Evolutionary conservation across 495 filamentous ascomycete genomes (phyloP).

Genomic region (Chaetomium cochliodes): DNA sequence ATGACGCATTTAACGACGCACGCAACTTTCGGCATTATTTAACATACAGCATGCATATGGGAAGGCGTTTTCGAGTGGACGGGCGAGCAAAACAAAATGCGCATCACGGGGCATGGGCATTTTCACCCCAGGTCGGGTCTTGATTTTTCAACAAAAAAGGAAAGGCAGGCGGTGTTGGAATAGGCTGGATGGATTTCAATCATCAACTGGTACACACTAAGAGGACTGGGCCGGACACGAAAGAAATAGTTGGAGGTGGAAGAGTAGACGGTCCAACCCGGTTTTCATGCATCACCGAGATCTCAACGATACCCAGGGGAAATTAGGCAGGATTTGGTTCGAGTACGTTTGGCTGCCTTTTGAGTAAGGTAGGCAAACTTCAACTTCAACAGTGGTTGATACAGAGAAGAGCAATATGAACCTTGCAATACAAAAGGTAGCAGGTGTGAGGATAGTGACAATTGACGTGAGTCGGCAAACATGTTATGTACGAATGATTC

Average conservation of each 20-base stretch:
- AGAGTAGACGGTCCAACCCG: constrained; percentile 13
- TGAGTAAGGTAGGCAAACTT: not conserved
- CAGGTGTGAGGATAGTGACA: not conserved
- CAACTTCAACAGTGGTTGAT: constrained; percentile 17
- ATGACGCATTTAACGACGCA: constrained; percentile 21
- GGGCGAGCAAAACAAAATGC: constrained; percentile 10
- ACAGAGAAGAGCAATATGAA: not conserved
- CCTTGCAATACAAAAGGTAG: not conserved
- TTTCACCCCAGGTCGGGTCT: constrained; percentile 14
- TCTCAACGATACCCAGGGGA: constrained; percentile 43
- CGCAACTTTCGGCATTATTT: constrained; percentile 17
- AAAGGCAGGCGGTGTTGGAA: constrained; percentile 16
- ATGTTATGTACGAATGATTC: too few relatives aligned
- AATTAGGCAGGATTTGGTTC: constrained; percentile 9
- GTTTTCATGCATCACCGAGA: constrained; percentile 32
- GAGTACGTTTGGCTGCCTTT: not conserved
- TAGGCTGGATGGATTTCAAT: constrained; percentile 18
- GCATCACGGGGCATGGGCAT: constrained; percentile 21
- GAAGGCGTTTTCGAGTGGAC: constrained; percentile 22
- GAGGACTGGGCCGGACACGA: constrained; percentile 11
- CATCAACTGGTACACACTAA: constrained; percentile 15
- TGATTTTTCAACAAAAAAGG: constrained; percentile 43
- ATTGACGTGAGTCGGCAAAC: not conserved
- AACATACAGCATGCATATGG: constrained; percentile 28
- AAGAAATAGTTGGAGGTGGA: not conserved